Base-by-base conservation (phyloP, 495 filamentous ascomycete species). In the Penicillium soppii region DNA sequence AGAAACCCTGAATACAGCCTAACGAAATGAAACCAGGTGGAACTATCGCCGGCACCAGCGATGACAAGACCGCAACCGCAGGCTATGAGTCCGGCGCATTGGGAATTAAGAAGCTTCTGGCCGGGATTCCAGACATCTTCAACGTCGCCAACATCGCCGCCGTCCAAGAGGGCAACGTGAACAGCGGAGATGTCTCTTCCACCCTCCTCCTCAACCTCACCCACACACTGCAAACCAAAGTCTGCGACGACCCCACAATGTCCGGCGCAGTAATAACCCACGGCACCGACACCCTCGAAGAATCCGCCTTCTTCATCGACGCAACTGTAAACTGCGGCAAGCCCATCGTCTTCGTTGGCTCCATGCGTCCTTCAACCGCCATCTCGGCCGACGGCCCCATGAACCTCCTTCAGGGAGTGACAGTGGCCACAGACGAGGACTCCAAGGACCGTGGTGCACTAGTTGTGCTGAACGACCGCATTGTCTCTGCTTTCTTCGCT, bases 391-490 rank as follows among this genome's bases (percentile, higher is more conserved):
- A 79, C 39, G 76, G 76, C 0, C 76, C 74, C n/a, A 66, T 69
- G 39, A 77, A 79, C 61, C 68, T 80, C 10, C 70, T 76, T 33
- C 66, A 73, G 58, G 69, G 72, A n/a, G 75, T 77, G 3, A 76
- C 72, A 7, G 62, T 80, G 1, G 74, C 76, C 1, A 65, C 59
- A 4, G 60, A 48, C 32, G 59, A 67, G 7, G 45, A 63, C 3
- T 67, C 72, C 5, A 53, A 44, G 12, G 56, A 67, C 40, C 62
- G 74, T 7, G 74, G 74, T 29, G 63, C 74, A 2, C 69, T 80
- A 67, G 68, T 78, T 26, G 70, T 73, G n/a, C 57, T 78, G 57
- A 80, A 80, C 56, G 76, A 80, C 47, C 74, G 77, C 40, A 78
- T 78, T 54, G 64, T 63, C 8, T 68, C 59, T 4, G 74, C 77